Evolutionary conservation across 2,329 filamentous ascomycete genomes (phyloP), one percentile per base, ranked within the genome.

Genomic region (Aspergillus jensenii): DNA sequence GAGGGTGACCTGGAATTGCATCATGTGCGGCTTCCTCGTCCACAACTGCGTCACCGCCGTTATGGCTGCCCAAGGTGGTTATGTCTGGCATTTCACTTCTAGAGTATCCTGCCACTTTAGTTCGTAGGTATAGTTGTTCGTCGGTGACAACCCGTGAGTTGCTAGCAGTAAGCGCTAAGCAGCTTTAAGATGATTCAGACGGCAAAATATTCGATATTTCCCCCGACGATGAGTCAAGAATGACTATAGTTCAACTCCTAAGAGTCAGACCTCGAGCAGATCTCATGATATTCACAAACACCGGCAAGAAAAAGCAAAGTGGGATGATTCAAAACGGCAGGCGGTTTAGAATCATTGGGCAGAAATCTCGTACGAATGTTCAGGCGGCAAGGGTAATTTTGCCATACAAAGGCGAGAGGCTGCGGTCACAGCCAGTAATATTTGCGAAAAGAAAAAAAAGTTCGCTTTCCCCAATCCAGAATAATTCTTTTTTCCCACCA

Each of bases 1-100:
- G 79, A 39, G 91, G 91, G 79, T 98, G 93, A 40, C 82, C 80
- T 51, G 89, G 89, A 53, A 96, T 87, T 45, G 85, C 84, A 66
- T 79, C 73, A 68, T 66, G 70, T 71, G 63, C 81, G 76, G 70
- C 80, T 79, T 74, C 71, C 68, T 64, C 70, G 58, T 71, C 65
- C 35, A n/a, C 35, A 57, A 74, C 57, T 39, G 68, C 65, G 25
- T 52, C 59, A 52, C 64, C 63, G 27, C 49, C 58, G 27, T 55
- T 39, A 52, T 65, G 61, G 55, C 56, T 61, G 48, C 62, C 64
- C 49, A 72, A 59, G 33, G 67, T 65, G 54, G 69, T 68, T 60
- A 74, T 71, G 57, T 71, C 70, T 59, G 71, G 71, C 72, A 74
- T 74, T 59, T 58, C 62, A 55, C n/a, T 48, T 46, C 33, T 25